These are phyloP conservation scores for Handroanthus guayacan DNA, from an alignment of 257 asterid species.

Conservation along the genomic window DNA sequence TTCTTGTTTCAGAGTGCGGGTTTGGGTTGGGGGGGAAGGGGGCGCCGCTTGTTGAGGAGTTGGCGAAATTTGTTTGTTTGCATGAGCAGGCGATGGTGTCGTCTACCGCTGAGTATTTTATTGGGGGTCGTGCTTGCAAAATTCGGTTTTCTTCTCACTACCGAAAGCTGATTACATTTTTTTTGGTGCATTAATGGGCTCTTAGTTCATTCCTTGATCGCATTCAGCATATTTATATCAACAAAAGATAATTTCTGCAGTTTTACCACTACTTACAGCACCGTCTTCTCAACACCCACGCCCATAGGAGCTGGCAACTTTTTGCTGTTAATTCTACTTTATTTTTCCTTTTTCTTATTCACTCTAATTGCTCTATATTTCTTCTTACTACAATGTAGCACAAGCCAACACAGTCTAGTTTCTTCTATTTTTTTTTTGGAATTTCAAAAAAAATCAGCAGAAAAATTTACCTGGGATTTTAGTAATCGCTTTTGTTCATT, in stretches of 20 bases:
- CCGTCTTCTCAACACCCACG: neutral
- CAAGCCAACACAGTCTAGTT: neutral
- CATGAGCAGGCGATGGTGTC: constrained; percentile 42
- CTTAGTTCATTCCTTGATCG: constrained; percentile 24
- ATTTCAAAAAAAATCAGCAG: neutral
- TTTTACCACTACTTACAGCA: neutral
- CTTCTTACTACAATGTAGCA: neutral
- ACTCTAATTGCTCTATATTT: neutral
- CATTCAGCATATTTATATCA: neutral
- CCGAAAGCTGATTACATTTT: constrained; percentile 33
- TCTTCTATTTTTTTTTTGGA: neutral
- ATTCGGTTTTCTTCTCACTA: constrained; percentile 22
- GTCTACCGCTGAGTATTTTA: constrained; percentile 37
- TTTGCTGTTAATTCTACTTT: constrained; percentile 18
- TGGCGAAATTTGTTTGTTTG: constrained; percentile 47
- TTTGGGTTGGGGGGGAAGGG: neutral
- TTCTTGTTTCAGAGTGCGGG: neutral
- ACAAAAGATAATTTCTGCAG: neutral
- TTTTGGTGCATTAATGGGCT: constrained; percentile 33
- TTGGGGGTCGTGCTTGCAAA: constrained; percentile 38
- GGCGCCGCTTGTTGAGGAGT: neutral
- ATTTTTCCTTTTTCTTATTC: neutral
- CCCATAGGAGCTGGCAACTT: constrained; percentile 33
- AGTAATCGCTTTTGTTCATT: constrained; percentile 28
- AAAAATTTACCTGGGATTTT: constrained; percentile 12